These are phyloP conservation scores for Wilcoxina mikolae DNA, from an alignment of 495 filamentous ascomycete genomes.

Conservation along the genomic window DNA sequence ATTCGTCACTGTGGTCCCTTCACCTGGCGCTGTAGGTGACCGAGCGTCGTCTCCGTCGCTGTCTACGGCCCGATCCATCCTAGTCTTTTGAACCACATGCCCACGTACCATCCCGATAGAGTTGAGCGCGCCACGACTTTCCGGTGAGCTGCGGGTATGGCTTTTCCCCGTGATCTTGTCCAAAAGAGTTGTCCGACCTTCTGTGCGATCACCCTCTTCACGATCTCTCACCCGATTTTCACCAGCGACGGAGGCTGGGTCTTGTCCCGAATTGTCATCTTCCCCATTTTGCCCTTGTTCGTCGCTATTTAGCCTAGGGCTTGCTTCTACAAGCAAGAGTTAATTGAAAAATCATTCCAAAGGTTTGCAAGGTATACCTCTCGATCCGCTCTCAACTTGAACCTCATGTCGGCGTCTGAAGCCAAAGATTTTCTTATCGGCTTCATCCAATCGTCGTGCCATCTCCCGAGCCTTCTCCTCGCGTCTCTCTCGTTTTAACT, in stretches of 20 bases:
- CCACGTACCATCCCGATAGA: background rate
- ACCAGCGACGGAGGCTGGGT: background rate
- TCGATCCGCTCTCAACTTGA: slow-evolving; percentile 31
- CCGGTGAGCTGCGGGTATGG: background rate
- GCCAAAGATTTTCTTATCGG: slow-evolving; percentile 31
- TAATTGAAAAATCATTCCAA: background rate
- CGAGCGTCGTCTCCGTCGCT: background rate
- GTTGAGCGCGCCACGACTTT: background rate
- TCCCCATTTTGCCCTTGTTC: background rate
- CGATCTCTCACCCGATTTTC: background rate
- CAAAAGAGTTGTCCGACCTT: background rate
- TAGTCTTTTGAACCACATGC: too few relatives aligned
- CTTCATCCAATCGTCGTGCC: slow-evolving; percentile 37
- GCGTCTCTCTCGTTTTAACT: background rate
- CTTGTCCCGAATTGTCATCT: background rate
- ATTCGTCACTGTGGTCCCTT: too few relatives aligned
- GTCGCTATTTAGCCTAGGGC: background rate
- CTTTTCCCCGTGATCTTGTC: too few relatives aligned
- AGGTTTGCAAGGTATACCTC: background rate
- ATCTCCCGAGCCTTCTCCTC: slow-evolving; percentile 41
- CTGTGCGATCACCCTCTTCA: background rate
- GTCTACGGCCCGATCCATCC: background rate
- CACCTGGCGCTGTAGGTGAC: too few relatives aligned
- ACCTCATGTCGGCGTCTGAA: slow-evolving; percentile 21
- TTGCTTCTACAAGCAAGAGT: background rate